Evolutionary conservation across 805 yeast genomes (phyloP).

Genomic region (Ascoidea tarda): DNA sequence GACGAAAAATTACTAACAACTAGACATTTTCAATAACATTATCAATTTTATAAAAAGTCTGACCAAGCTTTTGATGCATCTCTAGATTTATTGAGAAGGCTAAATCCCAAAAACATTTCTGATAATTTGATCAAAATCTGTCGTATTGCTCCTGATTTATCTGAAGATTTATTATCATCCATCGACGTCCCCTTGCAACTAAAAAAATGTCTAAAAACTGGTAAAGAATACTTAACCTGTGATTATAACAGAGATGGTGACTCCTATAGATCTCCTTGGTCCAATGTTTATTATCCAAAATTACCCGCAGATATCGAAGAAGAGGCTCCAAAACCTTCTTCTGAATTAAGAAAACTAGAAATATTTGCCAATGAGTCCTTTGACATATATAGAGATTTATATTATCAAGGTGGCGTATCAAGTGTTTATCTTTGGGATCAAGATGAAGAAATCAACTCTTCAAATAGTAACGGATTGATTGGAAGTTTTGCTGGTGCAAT

Average conservation of each 20-base stretch:
- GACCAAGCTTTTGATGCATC: constrained; percentile 62
- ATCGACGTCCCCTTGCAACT: constrained; percentile 68
- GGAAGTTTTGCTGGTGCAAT: constrained; percentile 85
- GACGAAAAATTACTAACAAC: no score
- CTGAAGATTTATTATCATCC: constrained; percentile 76
- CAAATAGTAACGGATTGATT: constrained; percentile 17
- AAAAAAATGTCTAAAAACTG: constrained; percentile 33
- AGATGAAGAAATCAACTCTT: constrained; percentile 37
- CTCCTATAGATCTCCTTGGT: constrained; percentile 84
- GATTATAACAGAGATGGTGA: constrained; percentile 95
- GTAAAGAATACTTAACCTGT: constrained; percentile 67
- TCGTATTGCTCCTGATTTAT: constrained; percentile 47
- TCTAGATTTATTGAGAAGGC: constrained; percentile 59
- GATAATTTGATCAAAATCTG: constrained; percentile 31
- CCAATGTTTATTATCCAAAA: constrained; percentile 52
- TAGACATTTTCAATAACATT: not conserved
- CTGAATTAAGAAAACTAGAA: constrained; percentile 58
- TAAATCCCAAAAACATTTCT: constrained; percentile 50
- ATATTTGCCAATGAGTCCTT: constrained; percentile 76
- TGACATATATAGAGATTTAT: constrained; percentile 83
- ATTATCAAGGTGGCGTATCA: constrained; percentile 89
- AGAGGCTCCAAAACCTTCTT: constrained; percentile 69
- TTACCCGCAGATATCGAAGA: constrained; percentile 34
- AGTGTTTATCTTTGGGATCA: constrained; percentile 89
- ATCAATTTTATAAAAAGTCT: constrained; percentile 10